Evolutionary conservation across 768 basidiomycete species (phyloP).

Genomic region (Rhodocollybia butyracea): DNA sequence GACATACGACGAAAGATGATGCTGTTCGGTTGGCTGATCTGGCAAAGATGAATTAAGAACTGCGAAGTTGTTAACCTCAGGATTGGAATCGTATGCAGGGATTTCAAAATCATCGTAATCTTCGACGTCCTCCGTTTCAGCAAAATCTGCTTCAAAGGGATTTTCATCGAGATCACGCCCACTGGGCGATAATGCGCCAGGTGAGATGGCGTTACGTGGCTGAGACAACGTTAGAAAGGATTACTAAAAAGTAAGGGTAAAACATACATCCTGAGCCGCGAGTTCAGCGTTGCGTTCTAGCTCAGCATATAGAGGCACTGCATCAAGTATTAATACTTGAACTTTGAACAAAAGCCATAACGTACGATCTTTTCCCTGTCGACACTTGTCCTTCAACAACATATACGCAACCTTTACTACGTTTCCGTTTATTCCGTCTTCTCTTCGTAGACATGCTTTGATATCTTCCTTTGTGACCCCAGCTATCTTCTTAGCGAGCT

Average conservation of each 20-base stretch:
- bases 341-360: slow-evolving; percentile 12
- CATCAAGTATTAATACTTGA: slow-evolving; percentile 11
- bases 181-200: slow-evolving; percentile 56
- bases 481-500: slow-evolving; percentile 67
- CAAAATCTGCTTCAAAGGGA: slow-evolving; percentile 77
- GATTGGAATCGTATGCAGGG: slow-evolving; percentile 23
- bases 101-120: slow-evolving; percentile 32
- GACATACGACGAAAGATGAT: slow-evolving; percentile 69
- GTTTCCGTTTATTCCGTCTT: slow-evolving; percentile 86
- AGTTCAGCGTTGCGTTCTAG: slow-evolving; percentile 82
- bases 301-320: slow-evolving; percentile 78
- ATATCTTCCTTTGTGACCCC: slow-evolving; percentile 82
- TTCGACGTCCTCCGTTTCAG: slow-evolving; percentile 55
- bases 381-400: slow-evolving; percentile 83
- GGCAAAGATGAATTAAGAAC: slow-evolving; percentile 79
- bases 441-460: slow-evolving; percentile 78
- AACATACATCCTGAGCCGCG: slow-evolving; percentile 75
- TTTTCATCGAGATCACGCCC: slow-evolving; percentile 63
- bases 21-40: slow-evolving; percentile 37
- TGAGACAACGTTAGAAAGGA: slow-evolving; percentile 22
- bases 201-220: slow-evolving; percentile 72
- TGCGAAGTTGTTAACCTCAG: slow-evolving; percentile 65
- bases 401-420: slow-evolving; percentile 96
- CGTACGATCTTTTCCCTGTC: slow-evolving; percentile 83
- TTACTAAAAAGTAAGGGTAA: slow-evolving; percentile 5